Conservation (phyloP, 306 rosid genomes). For the Begonia peltatifolia region DNA sequence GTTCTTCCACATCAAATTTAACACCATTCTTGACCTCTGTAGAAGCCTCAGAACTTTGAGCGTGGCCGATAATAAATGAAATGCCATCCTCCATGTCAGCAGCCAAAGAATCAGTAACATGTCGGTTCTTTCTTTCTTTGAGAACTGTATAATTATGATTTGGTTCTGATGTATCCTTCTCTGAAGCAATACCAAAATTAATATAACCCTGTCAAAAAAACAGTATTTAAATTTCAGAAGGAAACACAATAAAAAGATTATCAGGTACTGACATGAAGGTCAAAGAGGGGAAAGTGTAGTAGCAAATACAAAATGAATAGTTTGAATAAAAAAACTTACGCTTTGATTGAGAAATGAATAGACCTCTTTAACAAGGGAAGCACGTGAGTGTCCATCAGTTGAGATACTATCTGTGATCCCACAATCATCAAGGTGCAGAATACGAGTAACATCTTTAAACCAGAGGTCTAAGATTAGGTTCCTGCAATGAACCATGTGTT, state of each 20-base stretch:
- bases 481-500: conserved; percentile 38
- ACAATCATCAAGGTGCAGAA: conserved; percentile 83
- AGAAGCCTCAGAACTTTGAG: conserved; percentile 27
- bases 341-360: conserved; percentile 79
- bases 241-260: conserved; percentile 1
- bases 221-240: neutral
- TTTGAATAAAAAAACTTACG: conserved; percentile 38
- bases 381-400: conserved; percentile 40
- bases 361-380: conserved; percentile 69
- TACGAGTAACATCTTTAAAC: conserved; percentile 84
- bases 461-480: conserved; percentile 77
- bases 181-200: conserved; percentile 87
- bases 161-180: conserved; percentile 49
- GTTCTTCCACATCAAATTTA: conserved; percentile 16
- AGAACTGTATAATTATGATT: conserved; percentile 43
- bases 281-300: conserved; percentile 2
- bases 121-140: conserved; percentile 44
- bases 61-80: conserved; percentile 65
- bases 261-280: conserved; percentile 1
- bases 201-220: conserved; percentile 71
- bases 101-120: conserved; percentile 45
- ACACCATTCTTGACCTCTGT: conserved; percentile 9
- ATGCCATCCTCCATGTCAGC: conserved; percentile 95
- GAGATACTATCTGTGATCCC: conserved; percentile 44
- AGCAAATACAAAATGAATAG: conserved; percentile 8